These are phyloP conservation scores for Eucalyptus tenuipes DNA, from an alignment of 345 rosid species.

Conservation along the genomic window DNA sequence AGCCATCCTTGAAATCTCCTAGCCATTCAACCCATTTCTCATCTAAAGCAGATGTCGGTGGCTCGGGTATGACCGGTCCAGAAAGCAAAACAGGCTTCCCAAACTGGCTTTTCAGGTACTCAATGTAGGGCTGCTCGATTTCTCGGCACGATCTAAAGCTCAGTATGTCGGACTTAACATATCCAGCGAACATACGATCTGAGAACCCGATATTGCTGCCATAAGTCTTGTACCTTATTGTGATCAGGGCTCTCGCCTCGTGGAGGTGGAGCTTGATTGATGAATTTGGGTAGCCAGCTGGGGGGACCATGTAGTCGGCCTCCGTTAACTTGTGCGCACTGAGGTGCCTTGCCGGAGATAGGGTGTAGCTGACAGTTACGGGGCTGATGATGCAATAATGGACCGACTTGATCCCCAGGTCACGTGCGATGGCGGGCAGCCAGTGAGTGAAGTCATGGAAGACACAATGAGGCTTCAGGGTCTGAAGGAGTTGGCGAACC, in stretches of 20 bases:
- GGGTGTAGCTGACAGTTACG: conserved; percentile 3
- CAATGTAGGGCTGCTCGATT: conserved; percentile 15
- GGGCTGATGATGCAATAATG: conserved; percentile 6
- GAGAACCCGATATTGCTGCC: conserved; percentile 2
- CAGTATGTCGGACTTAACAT: conserved; percentile 8
- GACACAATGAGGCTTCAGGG: conserved; percentile 15
- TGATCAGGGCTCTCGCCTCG: conserved; percentile 8
- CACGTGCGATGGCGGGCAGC: conserved; percentile 6
- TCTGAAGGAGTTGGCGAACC: neutral
- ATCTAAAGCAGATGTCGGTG: conserved; percentile 1
- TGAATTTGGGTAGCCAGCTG: conserved; percentile 5
- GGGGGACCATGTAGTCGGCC: conserved; percentile 6
- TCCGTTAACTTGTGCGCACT: neutral
- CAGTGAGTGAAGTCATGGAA: conserved; percentile 27
- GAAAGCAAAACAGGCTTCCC: conserved; percentile 20
- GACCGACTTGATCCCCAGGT: conserved; percentile 9
- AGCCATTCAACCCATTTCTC: neutral
- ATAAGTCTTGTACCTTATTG: neutral
- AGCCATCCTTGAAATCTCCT: neutral
- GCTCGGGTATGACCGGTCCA: conserved; percentile 19
- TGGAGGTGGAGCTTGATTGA: conserved; percentile 2
- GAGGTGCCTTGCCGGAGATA: neutral
- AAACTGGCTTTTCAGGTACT: conserved; percentile 11
- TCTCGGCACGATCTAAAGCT: conserved; percentile 12
- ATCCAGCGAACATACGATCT: neutral